Conservation (phyloP, 2,329 filamentous ascomycete species). For the Thelonectria blattea region DNA sequence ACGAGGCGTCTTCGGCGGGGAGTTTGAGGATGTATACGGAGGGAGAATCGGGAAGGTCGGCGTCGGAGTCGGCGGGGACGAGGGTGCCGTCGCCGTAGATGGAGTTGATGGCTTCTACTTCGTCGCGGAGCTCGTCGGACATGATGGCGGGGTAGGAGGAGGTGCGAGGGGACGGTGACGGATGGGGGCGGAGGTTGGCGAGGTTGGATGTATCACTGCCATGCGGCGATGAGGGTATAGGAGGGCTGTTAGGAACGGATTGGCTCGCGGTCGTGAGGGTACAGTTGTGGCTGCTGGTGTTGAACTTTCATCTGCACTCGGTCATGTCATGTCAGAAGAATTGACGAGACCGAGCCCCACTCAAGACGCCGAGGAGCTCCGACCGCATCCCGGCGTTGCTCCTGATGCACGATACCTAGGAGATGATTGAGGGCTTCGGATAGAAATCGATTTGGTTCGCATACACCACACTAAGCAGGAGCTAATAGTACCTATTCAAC, state of each 20-base stretch:
- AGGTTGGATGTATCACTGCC: neutral
- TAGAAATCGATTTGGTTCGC: slow-evolving; percentile 29
- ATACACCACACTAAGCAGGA: slow-evolving; percentile 39
- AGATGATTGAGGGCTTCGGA: neutral
- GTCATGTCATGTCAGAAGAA: slow-evolving; percentile 18
- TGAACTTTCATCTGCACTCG: slow-evolving; percentile 16
- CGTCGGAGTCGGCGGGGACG: slow-evolving; percentile 44
- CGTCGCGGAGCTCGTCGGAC: slow-evolving; percentile 70
- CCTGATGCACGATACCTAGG: neutral
- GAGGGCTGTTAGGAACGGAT: neutral
- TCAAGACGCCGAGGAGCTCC: slow-evolving; percentile 18
- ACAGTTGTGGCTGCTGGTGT: neutral
- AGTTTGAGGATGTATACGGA: slow-evolving; percentile 67
- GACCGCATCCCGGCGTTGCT: slow-evolving; percentile 17
- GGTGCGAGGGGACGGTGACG: neutral
- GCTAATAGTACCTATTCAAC: slow-evolving; percentile 34
- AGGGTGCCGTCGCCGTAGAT: slow-evolving; percentile 79
- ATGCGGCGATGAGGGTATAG: slow-evolving; percentile 3
- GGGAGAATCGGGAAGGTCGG: neutral
- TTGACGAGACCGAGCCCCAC: slow-evolving; percentile 29
- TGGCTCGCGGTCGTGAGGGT: neutral
- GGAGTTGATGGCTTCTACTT: slow-evolving; percentile 82
- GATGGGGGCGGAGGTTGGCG: neutral
- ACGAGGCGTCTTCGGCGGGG: slow-evolving; percentile 63
- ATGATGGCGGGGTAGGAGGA: slow-evolving; percentile 40